A percentile compares a stretch with the other conserved stretches of the same genome.
These are phyloP conservation scores for Pseudevernia furfuracea DNA, from an alignment of 495 filamentous ascomycete genomes.

Conservation along the genomic window DNA sequence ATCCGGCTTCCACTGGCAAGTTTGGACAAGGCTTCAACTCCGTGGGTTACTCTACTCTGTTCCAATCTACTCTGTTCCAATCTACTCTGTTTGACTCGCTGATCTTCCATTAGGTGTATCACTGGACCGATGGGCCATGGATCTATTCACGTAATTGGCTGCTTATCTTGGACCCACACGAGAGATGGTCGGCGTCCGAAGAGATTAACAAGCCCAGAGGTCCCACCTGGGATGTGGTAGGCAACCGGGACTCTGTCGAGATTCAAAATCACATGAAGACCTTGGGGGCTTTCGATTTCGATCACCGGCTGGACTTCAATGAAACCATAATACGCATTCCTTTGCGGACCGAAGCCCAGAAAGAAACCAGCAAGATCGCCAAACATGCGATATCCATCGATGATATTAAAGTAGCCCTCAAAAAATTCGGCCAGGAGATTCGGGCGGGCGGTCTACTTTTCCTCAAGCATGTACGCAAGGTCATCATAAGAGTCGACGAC, in stretches of 20 bases:
- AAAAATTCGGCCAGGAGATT: constrained; percentile 31
- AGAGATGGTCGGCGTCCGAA: constrained; percentile 31
- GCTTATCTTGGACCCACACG: constrained; percentile 38
- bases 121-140: constrained; percentile 40
- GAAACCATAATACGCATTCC: constrained; percentile 42
- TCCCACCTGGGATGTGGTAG: constrained; percentile 35
- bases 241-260: constrained; percentile 21
- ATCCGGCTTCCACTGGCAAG: constrained; percentile 35
- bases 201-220: constrained; percentile 29
- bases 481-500: constrained; percentile 27
- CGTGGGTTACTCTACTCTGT: constrained; percentile 14
- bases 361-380: constrained; percentile 30
- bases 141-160: constrained; percentile 34
- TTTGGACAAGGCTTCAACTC: constrained; percentile 40
- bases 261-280: constrained; percentile 35
- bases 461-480: constrained; percentile 32
- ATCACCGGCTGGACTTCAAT: constrained; percentile 19
- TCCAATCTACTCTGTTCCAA: neutral
- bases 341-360: constrained; percentile 31
- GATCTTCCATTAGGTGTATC: constrained; percentile 33
- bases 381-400: constrained; percentile 24
- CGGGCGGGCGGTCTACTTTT: constrained; percentile 33
- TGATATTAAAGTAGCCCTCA: constrained; percentile 31
- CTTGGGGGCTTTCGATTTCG: constrained; percentile 27
- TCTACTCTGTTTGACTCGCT: neutral